Conservation (phyloP, 2,329 filamentous ascomycete species). For the Podosphaera leucotricha region DNA sequence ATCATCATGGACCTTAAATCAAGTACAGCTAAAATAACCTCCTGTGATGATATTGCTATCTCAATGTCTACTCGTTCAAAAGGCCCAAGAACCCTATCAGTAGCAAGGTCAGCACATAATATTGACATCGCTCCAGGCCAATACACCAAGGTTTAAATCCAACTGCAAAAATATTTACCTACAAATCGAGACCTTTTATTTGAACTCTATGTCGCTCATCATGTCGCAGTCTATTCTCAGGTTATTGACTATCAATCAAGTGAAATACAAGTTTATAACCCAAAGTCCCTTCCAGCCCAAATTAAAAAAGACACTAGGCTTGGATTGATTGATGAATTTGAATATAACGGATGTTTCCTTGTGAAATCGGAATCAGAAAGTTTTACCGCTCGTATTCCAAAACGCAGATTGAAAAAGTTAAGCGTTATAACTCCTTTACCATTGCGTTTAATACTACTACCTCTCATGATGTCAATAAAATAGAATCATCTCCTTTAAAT, state of each 20-base stretch:
- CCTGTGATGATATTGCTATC: not conserved
- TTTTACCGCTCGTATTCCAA: not conserved
- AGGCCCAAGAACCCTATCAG: not conserved
- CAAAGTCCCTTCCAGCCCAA: not conserved
- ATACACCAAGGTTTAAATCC: not conserved
- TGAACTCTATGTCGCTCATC: not conserved
- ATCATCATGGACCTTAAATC: not conserved
- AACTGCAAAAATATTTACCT: not conserved
- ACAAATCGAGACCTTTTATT: not conserved
- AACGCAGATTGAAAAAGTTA: not conserved
- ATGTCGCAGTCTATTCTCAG: not conserved
- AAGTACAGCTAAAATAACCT: not conserved
- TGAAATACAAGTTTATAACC: not conserved
- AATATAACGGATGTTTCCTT: not conserved
- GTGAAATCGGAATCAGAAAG: not conserved
- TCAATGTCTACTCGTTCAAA: not conserved
- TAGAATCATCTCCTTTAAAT: not conserved
- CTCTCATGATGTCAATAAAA: not conserved
- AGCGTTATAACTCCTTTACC: not conserved
- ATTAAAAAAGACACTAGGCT: not conserved
- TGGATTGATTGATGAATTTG: not conserved
- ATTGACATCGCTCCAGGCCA: not conserved
- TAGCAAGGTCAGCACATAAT: not conserved
- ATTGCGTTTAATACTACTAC: not conserved
- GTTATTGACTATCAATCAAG: not conserved